Base-by-base conservation (phyloP, 495 filamentous ascomycete species). In the Neurospora intermedia region DNA sequence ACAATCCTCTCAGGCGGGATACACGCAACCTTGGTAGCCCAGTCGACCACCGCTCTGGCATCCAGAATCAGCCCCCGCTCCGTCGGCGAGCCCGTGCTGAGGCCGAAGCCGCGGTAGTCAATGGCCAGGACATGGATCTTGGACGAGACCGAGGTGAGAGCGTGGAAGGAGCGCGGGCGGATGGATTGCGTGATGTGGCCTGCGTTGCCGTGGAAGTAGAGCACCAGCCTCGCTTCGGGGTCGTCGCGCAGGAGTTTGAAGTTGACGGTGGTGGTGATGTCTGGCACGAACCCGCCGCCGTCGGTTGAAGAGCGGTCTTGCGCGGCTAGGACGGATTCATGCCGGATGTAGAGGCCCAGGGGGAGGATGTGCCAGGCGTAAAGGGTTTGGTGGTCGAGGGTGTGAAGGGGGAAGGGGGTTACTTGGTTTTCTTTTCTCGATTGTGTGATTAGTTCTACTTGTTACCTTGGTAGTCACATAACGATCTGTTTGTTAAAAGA, bases 21-120 rank as follows among this genome's bases (percentile, higher is more conserved):
- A 23, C 86, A 80, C 20, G 89, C 89, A 2, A 87, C 81, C 43
- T 88, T 78, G 73, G 91, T 84, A 2, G 91, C 91, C 90, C 90
- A 96, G 74, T 91, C 85, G 2, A 94, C 83, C 1, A 91, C 83
- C 1, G 94, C 82, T 6, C 91, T 81, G 38, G 91, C 94, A 76
- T 99, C 96, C 9, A 87, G 88, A 72, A 96, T 92, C 16, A 99
- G 83, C 2, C 96, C 96, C 35, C 85, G 80, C 81, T 99, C 96
- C 0, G 91, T 91, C 3, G 96, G 96, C 18, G 82, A 83, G 38
- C 95, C 94, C 16, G 91, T 92, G 23, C 91, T 94, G 39, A 88
- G 84, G 7, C 94, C 95, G 77, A 92, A 98, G 39, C 96, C 96
- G 39, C 96, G 91, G 82, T 98, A 98, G 84, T 97, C 94, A 72